Conservation (phyloP, 2,329 filamentous ascomycete species). For the Colletotrichum melonis region DNA sequence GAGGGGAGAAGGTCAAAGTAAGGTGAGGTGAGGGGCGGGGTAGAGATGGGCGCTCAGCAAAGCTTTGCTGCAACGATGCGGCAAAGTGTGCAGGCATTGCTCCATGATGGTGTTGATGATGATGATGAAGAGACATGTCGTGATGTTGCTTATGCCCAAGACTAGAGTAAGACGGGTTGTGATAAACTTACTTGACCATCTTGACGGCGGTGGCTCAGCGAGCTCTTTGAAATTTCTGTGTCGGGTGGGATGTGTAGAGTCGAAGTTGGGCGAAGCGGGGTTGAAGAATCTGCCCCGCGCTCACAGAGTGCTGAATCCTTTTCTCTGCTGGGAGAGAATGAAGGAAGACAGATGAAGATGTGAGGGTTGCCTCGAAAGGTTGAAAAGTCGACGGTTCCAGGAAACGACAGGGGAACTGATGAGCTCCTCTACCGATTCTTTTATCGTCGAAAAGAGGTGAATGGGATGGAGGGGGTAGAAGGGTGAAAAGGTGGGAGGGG, state of each 20-base stretch:
- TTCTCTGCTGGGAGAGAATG: conserved; percentile 30
- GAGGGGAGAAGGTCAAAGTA: not conserved
- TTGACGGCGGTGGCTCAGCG: conserved; percentile 80
- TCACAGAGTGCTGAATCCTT: conserved; percentile 33
- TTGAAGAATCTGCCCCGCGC: conserved; percentile 48
- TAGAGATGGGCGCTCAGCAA: conserved; percentile 13
- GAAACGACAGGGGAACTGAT: conserved; percentile 49
- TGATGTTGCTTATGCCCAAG: not conserved
- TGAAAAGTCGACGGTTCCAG: conserved; percentile 46
- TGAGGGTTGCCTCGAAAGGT: conserved; percentile 37
- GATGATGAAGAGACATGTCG: conserved; percentile 1
- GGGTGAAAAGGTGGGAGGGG: conserved; percentile 13
- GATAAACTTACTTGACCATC: conserved; percentile 96
- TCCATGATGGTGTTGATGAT: not conserved
- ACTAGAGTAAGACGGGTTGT: not conserved
- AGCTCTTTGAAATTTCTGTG: conserved; percentile 49
- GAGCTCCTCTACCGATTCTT: conserved; percentile 53
- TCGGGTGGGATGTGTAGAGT: conserved; percentile 43
- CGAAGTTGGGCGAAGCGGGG: conserved; percentile 55
- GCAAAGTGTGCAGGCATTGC: not conserved
- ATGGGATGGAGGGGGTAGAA: conserved; percentile 29
- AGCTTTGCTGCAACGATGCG: not conserved
- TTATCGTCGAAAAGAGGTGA: conserved; percentile 45
- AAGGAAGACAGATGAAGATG: conserved; percentile 32
- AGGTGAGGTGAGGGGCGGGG: conserved; percentile 22